Base-by-base conservation (phyloP, 768 basidiomycete genomes). In the Suillus bovinus region DNA sequence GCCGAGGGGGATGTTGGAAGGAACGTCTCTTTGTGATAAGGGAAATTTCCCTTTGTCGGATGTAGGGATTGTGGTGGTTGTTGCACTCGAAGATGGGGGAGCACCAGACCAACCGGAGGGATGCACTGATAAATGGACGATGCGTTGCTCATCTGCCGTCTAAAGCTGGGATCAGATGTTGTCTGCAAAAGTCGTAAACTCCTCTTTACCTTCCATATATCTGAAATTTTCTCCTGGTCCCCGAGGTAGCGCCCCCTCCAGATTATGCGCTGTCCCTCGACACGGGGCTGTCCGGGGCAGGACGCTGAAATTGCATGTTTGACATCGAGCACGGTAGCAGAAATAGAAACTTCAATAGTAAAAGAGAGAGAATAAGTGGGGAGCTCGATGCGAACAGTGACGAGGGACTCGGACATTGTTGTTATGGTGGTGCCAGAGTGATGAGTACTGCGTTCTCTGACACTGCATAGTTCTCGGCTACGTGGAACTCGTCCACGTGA, bases 71-170 rank as follows among this genome's bases (percentile, higher is more conserved):
- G 63, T 39, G 20, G 64, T 36, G 17, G 67, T 55, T 44, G 70
- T 47, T 17, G 68, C 36, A 57, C 71, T 60, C 1, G 72, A 65
- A 34, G 70, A 64, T 14, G 84, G 87, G 31, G 88, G 87, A 14
- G 74, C 64, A 27, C 80, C 75, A 44, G 81, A 79, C 91, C 91
- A 93, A 59, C 88, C 88, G 31, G 88, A 88, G 27, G 89, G 88
- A 70, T 88, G 87, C n/a, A 93, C 90, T 16, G 90, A 87, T 24
- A 93, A 79, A 74, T 92, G 91, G 47, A 93, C 78, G 61, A 86
- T 79, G 47, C 82, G 83, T 29, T 84, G 80, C 58, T 88, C 87
- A 60, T 83, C 82, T 44, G 76, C 73, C 49, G 77, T 76, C 90
- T 91, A 69, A 39, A 67, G 41, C 63, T 49, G 10, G 16, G 36